Evolutionary conservation across 2,329 filamentous ascomycete genomes (phyloP).

Genomic region (Fusarium sp.): DNA sequence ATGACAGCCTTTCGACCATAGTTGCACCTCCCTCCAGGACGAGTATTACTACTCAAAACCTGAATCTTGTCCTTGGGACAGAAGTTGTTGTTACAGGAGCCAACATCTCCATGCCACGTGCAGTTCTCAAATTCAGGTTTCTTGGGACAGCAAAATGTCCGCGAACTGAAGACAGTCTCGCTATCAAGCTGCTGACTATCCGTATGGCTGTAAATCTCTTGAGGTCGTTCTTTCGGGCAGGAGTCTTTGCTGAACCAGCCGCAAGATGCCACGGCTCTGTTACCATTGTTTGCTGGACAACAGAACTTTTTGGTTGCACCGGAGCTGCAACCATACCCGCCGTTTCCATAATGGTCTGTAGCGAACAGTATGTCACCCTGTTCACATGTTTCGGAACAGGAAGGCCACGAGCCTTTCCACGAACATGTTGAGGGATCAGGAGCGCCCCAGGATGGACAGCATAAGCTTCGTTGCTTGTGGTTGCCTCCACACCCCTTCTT

Average conservation of each 20-base stretch:
- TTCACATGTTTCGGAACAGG: not conserved
- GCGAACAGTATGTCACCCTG: not conserved
- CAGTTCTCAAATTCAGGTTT: constrained; percentile 1
- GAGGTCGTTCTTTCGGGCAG: not conserved
- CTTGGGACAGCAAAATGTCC: not conserved
- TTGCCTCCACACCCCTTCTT: not conserved
- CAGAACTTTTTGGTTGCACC: not conserved
- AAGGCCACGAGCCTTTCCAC: not conserved
- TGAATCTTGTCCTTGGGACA: constrained; percentile 5
- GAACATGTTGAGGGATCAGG: not conserved
- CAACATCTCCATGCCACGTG: constrained; percentile 4
- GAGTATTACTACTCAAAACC: not conserved
- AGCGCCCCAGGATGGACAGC: constrained; percentile 3
- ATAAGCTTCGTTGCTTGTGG: not conserved
- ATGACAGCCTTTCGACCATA: not conserved
- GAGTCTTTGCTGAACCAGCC: not conserved
- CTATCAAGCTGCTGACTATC: not conserved
- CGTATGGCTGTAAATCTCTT: not conserved
- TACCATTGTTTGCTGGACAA: not conserved
- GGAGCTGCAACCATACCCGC: not conserved
- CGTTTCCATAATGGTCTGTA: not conserved
- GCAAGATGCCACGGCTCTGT: constrained; percentile 1
- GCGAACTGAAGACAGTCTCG: not conserved
- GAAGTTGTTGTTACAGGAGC: not conserved
- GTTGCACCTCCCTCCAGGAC: not conserved